These are phyloP conservation scores for Diplosphaera chodatii DNA, from an alignment of 139 green algal genomes.

Conservation along the genomic window DNA sequence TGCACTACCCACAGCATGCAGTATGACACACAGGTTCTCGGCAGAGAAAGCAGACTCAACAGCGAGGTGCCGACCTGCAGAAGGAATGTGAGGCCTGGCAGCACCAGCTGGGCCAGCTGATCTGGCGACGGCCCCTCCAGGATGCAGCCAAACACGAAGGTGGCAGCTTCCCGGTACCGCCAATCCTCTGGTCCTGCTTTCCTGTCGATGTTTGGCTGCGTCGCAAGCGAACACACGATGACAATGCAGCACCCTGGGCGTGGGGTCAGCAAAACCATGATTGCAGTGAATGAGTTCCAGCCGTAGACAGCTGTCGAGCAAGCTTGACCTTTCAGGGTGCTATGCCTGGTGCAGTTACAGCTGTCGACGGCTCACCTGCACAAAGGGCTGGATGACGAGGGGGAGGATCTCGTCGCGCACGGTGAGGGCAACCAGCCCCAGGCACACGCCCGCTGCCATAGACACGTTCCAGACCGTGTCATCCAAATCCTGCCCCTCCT, in stretches of 20 bases:
- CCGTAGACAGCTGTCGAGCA: too few relatives aligned
- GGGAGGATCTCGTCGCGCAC: conserved; percentile 73
- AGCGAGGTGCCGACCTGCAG: conserved; percentile 13
- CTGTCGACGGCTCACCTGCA: conserved; percentile 36
- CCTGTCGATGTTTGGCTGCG: conserved; percentile 81
- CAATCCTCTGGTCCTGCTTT: conserved; percentile 68
- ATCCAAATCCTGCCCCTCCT: conserved; percentile 68
- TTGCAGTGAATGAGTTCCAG: too few relatives aligned
- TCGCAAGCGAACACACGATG: conserved; percentile 29
- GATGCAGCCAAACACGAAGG: conserved; percentile 93
- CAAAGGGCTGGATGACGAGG: conserved; percentile 72
- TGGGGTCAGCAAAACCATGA: too few relatives aligned
- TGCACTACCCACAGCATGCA: too few relatives aligned
- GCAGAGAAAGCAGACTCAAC: too few relatives aligned
- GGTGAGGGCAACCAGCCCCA: conserved; percentile 72
- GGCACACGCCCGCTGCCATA: conserved; percentile 84
- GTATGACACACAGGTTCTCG: too few relatives aligned
- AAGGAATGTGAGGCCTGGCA: conserved; percentile 67
- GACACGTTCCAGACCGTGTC: conserved; percentile 87
- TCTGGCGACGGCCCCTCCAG: conserved; percentile 78
- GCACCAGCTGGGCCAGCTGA: conserved; percentile 59
- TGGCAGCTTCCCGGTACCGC: conserved; percentile 88
- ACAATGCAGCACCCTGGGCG: too few relatives aligned
- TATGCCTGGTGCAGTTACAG: too few relatives aligned
- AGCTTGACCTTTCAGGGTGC: too few relatives aligned